phyloP scores from a whole-genome alignment of 371 early-diverging fungal genomes.

The Haplosporangium sp. region DNA sequence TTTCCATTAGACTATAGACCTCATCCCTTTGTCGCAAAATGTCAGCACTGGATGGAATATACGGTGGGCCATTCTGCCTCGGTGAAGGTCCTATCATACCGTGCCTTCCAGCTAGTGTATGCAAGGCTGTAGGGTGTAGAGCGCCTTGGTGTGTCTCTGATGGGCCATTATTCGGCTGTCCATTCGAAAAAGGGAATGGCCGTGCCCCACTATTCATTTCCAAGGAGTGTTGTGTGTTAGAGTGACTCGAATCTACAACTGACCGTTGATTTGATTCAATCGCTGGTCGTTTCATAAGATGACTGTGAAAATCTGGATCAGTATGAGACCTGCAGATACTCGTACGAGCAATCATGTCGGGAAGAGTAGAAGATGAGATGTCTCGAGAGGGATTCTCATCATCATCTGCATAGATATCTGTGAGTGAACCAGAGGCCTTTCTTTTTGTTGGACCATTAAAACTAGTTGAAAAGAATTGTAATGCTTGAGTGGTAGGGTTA shows the following conservation, averaged over 20 bases:
- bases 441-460: constrained; percentile 12
- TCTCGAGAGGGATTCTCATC: constrained; percentile 4
- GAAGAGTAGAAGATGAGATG: constrained; percentile 5
- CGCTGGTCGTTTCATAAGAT: background rate
- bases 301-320: background rate
- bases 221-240: constrained; percentile 2
- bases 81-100: constrained; percentile 14
- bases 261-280: constrained; percentile 16
- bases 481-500: constrained; percentile 1
- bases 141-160: background rate
- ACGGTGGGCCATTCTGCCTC: background rate
- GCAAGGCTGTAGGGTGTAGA: background rate
- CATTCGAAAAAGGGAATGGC: background rate
- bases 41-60: constrained; percentile 12
- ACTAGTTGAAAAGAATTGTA: constrained; percentile 13
- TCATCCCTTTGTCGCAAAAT: constrained; percentile 33
- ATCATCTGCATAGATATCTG: constrained; percentile 37
- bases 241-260: background rate
- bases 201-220: constrained; percentile 8
- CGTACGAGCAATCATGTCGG: constrained; percentile 10
- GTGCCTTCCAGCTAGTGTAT: constrained; percentile 4
- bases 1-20: constrained; percentile 37
- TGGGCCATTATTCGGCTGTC: background rate
- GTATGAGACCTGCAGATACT: background rate
- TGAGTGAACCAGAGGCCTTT: constrained; percentile 26